A percentile compares a stretch with the other conserved stretches of the same genome.
phyloP scores from a whole-genome alignment of 441 rosid species.

The Eutrema salsugineum region DNA sequence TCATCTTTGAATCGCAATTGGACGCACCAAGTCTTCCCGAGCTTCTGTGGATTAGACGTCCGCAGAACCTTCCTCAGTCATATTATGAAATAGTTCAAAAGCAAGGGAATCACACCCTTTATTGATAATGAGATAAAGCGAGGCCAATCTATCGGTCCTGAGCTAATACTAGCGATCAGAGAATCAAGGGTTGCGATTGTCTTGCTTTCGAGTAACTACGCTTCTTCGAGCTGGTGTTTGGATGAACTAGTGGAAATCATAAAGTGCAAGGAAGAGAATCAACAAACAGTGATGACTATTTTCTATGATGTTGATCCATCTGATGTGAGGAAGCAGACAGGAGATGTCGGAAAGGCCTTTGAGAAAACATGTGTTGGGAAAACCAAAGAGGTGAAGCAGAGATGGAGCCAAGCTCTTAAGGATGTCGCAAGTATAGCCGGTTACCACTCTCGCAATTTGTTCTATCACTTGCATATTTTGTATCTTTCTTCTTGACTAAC shows the following conservation, averaged over 20 bases:
- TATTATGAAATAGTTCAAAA: neutral
- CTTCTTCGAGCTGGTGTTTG: neutral
- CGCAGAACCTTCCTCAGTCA: neutral
- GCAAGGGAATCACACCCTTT: neutral
- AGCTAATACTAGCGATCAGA: neutral
- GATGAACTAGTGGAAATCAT: neutral
- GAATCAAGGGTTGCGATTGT: neutral
- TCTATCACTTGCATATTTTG: neutral
- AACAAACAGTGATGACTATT: neutral
- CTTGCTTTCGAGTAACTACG: neutral
- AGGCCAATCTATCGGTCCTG: neutral
- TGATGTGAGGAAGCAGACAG: neutral
- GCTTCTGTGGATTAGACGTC: neutral
- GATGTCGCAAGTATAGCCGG: neutral
- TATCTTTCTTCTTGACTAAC: neutral
- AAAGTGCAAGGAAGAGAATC: neutral
- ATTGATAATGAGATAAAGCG: neutral
- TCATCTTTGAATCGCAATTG: neutral
- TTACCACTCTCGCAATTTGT: neutral
- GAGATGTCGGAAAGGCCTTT: neutral
- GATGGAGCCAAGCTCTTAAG: neutral
- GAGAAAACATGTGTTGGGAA: neutral
- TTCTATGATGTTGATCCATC: neutral
- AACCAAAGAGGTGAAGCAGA: neutral
- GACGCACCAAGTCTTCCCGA: neutral